Evolutionary conservation across 2,329 filamentous ascomycete species (phyloP), one percentile per base, ranked within the genome.

Genomic region (Trichoderma guizhouense): DNA sequence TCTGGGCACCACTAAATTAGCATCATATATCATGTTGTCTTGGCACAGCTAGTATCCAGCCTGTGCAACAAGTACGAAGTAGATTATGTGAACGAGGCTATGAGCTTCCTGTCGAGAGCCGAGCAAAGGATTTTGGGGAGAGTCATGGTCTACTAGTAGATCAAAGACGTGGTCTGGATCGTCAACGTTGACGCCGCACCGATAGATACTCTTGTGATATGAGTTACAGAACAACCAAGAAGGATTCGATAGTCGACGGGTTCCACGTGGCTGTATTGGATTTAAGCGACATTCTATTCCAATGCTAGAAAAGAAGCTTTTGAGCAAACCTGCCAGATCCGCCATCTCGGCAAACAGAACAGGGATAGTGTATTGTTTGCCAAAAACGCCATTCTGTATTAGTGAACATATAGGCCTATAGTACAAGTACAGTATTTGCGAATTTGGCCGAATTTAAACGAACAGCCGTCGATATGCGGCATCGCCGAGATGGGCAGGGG

Each of bases 401-500:
- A n/a, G n/a, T n/a, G n/a, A n/a, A n/a, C n/a, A n/a, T n/a, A n/a
- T n/a, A n/a, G n/a, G n/a, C n/a, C n/a, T n/a, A n/a, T n/a, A n/a
- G n/a, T n/a, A n/a, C n/a, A n/a, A n/a, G 15, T n/a, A n/a, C 39
- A 43, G 39, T 43, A n/a, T 43, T 12, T 32, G 55, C 15, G 30
- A 57, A 39, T 36, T 57, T 21, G 21, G 32, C 64, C 64, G 30
- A 39, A 39, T 57, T 67, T 57, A 57, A 51, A 67, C 47, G 64
- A 67, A 55, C 47, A 67, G 62, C 62, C 47, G 47, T 55, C 47
- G 63, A 55, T 66, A 66, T 67, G 53, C 53, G 65, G 34, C 55
- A 26, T 60, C 65, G 53, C 65, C 55, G 55, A 68, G 55, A 47
- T 60, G n/a, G 12, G n/a, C 24, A 11, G 28, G 65, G 53, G 53